phyloP scores from a whole-genome alignment of 139 green algal genomes.

The Spirogloea muscicola region DNA sequence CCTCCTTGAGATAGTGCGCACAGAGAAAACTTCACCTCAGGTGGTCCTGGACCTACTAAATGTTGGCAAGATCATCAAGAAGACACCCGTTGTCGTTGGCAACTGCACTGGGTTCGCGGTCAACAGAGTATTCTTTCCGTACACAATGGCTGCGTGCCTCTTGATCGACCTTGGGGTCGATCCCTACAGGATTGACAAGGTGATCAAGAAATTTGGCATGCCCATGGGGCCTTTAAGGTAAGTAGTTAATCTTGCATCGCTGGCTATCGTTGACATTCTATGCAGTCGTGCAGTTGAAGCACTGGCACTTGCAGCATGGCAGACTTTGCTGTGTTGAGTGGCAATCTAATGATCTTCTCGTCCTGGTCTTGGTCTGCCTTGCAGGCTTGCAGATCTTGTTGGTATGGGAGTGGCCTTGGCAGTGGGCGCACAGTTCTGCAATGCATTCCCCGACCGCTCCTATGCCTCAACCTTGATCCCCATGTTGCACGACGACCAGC shows the following conservation, averaged over 20 bases:
- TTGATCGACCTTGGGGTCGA: constrained; percentile 82
- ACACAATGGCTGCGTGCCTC: constrained; percentile 88
- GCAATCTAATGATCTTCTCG: too few species aligned
- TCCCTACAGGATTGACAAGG: constrained; percentile 81
- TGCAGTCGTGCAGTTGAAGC: too few species aligned
- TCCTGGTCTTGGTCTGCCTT: neutral
- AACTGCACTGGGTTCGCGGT: constrained; percentile 99
- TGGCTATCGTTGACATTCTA: neutral
- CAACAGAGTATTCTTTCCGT: constrained; percentile 98
- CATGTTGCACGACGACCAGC: constrained; percentile 71
- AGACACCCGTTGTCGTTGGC: constrained; percentile 96
- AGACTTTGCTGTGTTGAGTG: too few species aligned
- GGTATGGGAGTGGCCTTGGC: constrained; percentile 85
- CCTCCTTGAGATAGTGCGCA: constrained; percentile 96
- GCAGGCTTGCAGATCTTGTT: constrained; percentile 72
- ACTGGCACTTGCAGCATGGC: too few species aligned
- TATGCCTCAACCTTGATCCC: constrained; percentile 68
- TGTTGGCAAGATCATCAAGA: constrained; percentile 83
- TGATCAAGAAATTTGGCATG: constrained; percentile 83
- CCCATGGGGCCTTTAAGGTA: constrained; percentile 91
- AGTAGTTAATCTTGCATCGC: constrained; percentile 4
- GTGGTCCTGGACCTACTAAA: constrained; percentile 86
- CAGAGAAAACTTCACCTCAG: constrained; percentile 76
- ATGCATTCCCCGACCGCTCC: constrained; percentile 78
- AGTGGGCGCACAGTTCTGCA: constrained; percentile 89